Base-by-base conservation (phyloP, 2,329 filamentous ascomycete species). In the Exophiala sp. region DNA sequence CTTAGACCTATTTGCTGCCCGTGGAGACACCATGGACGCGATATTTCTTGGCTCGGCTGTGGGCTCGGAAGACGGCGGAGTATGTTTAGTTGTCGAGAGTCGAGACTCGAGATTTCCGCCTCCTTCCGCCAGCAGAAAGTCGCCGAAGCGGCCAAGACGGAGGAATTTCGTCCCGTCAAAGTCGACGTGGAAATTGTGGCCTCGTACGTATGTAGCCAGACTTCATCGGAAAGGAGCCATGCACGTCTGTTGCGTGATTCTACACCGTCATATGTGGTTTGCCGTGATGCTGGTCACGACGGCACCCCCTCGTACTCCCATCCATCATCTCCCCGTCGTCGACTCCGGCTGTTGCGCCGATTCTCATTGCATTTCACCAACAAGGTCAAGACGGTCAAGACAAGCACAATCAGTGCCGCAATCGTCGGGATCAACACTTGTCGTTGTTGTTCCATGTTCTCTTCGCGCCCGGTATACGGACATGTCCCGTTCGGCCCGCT, bases 221-320 rank as follows among this genome's bases (percentile, higher is more conserved):
- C 14, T 6, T 10, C 24, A 27, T 27, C 24, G 16, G 32, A 35
- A 35, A n/a, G n/a, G n/a, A n/a, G n/a, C n/a, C n/a, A n/a, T n/a
- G n/a, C n/a, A n/a, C n/a, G n/a, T n/a, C n/a, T n/a, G n/a, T n/a
- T n/a, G n/a, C n/a, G n/a, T n/a, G n/a, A n/a, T n/a, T n/a, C n/a
- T n/a, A 42, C 22, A 6, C 16, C 32, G 40, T 9, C 38, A 14
- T 39, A 13, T 21, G 16, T 21, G 19, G 1, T 39, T n/a, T 5
- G 10, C 14, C 14, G 7, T 39, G 4, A 24, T 13, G 19, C 24
- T 41, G 16, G 6, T 64, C 52, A 73, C 2, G 70, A 73, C 14
- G 82, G 82, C 43, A 86, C 80, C 13, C 82, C 82, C 62, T 85
- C 82, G 68, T 85, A 85, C 59, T 83, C 79, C 75, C 79, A 82